A percentile compares a stretch with the other conserved stretches of the same genome.
These are phyloP conservation scores for Ampelomyces quisqualis DNA, from an alignment of 2,329 filamentous ascomycete species.

Conservation along the genomic window DNA sequence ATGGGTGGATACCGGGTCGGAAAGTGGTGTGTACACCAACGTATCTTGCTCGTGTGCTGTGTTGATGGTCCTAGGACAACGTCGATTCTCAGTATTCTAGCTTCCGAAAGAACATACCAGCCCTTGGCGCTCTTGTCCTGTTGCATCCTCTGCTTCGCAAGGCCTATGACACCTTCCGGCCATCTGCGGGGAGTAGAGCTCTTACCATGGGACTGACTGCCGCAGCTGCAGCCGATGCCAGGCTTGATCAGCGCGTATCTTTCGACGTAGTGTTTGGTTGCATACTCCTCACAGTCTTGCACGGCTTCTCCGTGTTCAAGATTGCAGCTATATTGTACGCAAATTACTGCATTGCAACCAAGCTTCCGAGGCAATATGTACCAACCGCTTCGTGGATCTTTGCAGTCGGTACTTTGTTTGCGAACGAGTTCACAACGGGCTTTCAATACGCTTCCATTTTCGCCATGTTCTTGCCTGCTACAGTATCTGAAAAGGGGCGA, in stretches of 20 bases:
- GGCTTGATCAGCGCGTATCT: slow-evolving; percentile 64
- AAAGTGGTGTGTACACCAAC: slow-evolving; percentile 65
- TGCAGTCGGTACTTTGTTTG: slow-evolving; percentile 81
- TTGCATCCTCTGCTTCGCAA: slow-evolving; percentile 78
- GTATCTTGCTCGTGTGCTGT: background rate
- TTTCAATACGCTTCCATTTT: slow-evolving; percentile 71
- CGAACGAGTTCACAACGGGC: slow-evolving; percentile 80
- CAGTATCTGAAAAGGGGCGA: slow-evolving; percentile 45
- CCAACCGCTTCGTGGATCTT: slow-evolving; percentile 84
- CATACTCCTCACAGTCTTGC: slow-evolving; percentile 74
- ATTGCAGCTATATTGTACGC: slow-evolving; percentile 74
- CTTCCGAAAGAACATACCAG: slow-evolving; percentile 84
- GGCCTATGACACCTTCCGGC: slow-evolving; percentile 62
- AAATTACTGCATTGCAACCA: slow-evolving; percentile 79
- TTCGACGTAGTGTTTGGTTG: slow-evolving; percentile 84
- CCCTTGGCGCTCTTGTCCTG: slow-evolving; percentile 70
- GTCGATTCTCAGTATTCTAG: slow-evolving; percentile 84
- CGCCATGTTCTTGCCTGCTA: slow-evolving; percentile 49
- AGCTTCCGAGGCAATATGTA: slow-evolving; percentile 67
- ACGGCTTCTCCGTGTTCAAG: slow-evolving; percentile 84
- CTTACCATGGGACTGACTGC: slow-evolving; percentile 47
- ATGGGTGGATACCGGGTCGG: slow-evolving; percentile 89
- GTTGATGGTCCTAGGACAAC: slow-evolving; percentile 63
- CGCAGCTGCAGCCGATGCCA: slow-evolving; percentile 55
- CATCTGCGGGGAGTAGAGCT: slow-evolving; percentile 33